Evolutionary conservation across 202 grass and related monocot genomes (phyloP).

Genomic region (Dendrocalamus latiflorus): DNA sequence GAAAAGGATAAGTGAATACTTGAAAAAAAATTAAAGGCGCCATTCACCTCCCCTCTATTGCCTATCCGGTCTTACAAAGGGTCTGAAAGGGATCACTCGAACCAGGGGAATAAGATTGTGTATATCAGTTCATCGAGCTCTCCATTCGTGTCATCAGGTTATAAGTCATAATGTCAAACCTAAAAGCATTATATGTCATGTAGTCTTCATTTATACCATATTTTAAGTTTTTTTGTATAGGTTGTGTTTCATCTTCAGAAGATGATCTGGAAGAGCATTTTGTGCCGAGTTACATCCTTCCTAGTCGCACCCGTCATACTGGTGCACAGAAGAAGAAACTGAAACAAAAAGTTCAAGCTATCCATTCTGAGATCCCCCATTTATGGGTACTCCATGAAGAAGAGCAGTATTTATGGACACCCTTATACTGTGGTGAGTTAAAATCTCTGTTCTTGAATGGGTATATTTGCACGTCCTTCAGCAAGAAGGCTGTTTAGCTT

Average conservation of each 20-base stretch:
- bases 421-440: neutral
- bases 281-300: neutral
- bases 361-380: conserved; percentile 21
- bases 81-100: neutral
- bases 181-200: neutral
- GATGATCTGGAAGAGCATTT: neutral
- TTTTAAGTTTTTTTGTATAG: neutral
- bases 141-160: conserved; percentile 2
- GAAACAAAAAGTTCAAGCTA: neutral
- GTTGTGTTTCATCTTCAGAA: neutral
- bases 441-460: neutral
- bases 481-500: neutral
- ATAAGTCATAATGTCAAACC: neutral
- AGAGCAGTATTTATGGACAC: neutral
- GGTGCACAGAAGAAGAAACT: neutral
- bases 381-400: neutral
- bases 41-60: too few relatives aligned
- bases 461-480: neutral
- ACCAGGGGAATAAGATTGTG: neutral
- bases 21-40: too few relatives aligned
- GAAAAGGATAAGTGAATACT: too few relatives aligned
- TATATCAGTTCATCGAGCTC: neutral
- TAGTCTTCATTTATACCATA: neutral
- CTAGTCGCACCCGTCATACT: neutral
- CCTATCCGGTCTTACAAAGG: too few relatives aligned